These are phyloP conservation scores for Coniochaeta hoffmannii DNA, from an alignment of 2,329 filamentous ascomycete species.

Conservation along the genomic window DNA sequence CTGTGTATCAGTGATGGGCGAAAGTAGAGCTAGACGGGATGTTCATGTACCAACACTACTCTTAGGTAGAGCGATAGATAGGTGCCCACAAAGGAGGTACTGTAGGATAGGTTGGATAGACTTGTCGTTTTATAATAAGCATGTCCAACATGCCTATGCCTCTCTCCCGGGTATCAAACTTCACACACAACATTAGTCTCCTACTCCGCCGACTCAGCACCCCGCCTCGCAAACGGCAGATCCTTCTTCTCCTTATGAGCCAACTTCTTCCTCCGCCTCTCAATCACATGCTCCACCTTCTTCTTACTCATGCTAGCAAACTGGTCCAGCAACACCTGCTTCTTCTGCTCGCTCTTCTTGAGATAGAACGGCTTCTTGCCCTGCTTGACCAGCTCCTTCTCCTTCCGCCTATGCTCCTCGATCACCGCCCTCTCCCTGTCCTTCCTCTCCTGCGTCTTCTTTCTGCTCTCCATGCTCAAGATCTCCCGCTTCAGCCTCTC, in stretches of 20 bases:
- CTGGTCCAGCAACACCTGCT: slow-evolving; percentile 69
- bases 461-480: slow-evolving; percentile 69
- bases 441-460: slow-evolving; percentile 62
- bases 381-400: slow-evolving; percentile 77
- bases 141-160: not conserved
- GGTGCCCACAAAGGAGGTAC: not conserved
- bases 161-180: not conserved
- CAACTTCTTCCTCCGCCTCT: slow-evolving; percentile 84
- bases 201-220: slow-evolving; percentile 11
- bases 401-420: slow-evolving; percentile 68
- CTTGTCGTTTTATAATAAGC: not conserved
- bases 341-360: slow-evolving; percentile 89
- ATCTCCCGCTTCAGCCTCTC: slow-evolving; percentile 67
- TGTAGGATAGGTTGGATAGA: not conserved
- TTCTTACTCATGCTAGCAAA: slow-evolving; percentile 79
- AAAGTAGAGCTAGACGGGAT: not conserved
- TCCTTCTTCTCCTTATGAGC: slow-evolving; percentile 77
- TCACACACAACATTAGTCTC: slow-evolving; percentile 13
- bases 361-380: slow-evolving; percentile 92
- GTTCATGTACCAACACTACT: not conserved
- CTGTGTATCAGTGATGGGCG: not conserved
- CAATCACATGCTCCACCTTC: slow-evolving; percentile 77
- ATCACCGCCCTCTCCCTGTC: slow-evolving; percentile 64
- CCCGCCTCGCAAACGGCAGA: slow-evolving; percentile 50
- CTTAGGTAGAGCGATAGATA: not conserved